Conservation (phyloP, 768 basidiomycete species). For the Fomitopsis pulvina region DNA sequence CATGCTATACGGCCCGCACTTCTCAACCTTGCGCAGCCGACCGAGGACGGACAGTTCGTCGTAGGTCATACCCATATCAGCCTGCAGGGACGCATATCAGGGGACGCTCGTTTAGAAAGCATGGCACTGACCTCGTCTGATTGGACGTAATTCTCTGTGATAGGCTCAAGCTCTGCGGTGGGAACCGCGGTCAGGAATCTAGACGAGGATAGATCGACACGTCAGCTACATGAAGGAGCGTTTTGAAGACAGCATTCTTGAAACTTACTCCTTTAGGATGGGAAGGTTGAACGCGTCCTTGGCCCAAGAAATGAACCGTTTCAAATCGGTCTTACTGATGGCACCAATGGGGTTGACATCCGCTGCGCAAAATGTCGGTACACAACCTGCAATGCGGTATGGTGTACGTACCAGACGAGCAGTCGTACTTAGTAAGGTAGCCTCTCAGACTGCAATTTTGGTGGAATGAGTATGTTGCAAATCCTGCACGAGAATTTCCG, state of each 20-base stretch:
- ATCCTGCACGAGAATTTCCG: too few relatives aligned
- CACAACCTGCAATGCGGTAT: too few relatives aligned
- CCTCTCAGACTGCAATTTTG: slow-evolving; percentile 74
- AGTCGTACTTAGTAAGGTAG: slow-evolving; percentile 98
- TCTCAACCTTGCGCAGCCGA: slow-evolving; percentile 89
- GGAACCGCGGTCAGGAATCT: slow-evolving; percentile 92
- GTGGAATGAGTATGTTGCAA: not conserved
- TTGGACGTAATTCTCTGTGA: slow-evolving; percentile 90
- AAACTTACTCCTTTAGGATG: slow-evolving; percentile 63
- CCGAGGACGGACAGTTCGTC: slow-evolving; percentile 94
- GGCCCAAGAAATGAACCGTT: slow-evolving; percentile 90
- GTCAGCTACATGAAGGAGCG: not conserved
- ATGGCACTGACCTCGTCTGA: slow-evolving; percentile 71
- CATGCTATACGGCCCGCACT: slow-evolving; percentile 96
- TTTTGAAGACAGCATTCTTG: not conserved
- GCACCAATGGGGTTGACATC: slow-evolving; percentile 98
- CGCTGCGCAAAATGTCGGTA: slow-evolving; percentile 37
- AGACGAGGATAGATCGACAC: not conserved
- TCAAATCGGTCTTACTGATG: slow-evolving; percentile 96
- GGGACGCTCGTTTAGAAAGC: not conserved
- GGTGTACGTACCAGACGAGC: slow-evolving; percentile 72
- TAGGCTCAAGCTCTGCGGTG: slow-evolving; percentile 94
- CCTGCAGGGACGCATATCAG: slow-evolving; percentile 35
- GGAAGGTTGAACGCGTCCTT: slow-evolving; percentile 76
- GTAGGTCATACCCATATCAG: slow-evolving; percentile 99